Evolutionary conservation across 345 rosid species (phyloP).

Genomic region (Noccaea bulbosa): DNA sequence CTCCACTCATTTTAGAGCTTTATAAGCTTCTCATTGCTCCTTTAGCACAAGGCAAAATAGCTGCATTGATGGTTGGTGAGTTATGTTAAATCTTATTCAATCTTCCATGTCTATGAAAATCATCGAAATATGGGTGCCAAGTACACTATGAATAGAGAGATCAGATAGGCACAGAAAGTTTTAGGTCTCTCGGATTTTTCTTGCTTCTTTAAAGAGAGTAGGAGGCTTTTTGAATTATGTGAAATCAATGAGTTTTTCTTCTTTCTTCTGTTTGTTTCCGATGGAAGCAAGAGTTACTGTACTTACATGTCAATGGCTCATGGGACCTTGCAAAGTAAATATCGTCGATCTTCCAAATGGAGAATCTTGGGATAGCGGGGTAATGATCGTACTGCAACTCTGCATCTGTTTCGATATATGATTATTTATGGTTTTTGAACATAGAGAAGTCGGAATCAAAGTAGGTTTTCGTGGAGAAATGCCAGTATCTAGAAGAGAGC

Average conservation of each 20-base stretch:
- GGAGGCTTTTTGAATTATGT: background rate
- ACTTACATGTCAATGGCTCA: constrained; percentile 93
- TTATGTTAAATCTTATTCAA: constrained; percentile 11
- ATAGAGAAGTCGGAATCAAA: constrained; percentile 15
- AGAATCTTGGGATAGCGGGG: constrained; percentile 73
- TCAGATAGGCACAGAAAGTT: background rate
- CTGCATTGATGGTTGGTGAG: constrained; percentile 94
- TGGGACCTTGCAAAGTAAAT: constrained; percentile 76
- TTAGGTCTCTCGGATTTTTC: too few species aligned
- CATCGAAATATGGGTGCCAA: too few species aligned
- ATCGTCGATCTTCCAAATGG: constrained; percentile 82
- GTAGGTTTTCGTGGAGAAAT: constrained; percentile 89
- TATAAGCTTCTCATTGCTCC: constrained; percentile 73
- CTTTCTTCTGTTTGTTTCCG: background rate
- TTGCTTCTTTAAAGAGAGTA: too few species aligned
- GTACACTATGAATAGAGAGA: too few species aligned
- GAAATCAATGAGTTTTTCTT: background rate
- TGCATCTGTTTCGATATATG: constrained; percentile 11
- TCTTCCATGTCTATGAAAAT: too few species aligned
- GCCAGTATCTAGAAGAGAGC: constrained; percentile 92
- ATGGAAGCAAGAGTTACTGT: constrained; percentile 80
- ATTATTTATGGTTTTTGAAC: constrained; percentile 7
- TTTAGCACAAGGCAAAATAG: constrained; percentile 68
- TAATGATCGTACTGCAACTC: constrained; percentile 40
- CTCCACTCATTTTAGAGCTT: constrained; percentile 69